Evolutionary conservation across 148 eudicot genomes (phyloP).

Genomic region (Vaccinium myrtillus): DNA sequence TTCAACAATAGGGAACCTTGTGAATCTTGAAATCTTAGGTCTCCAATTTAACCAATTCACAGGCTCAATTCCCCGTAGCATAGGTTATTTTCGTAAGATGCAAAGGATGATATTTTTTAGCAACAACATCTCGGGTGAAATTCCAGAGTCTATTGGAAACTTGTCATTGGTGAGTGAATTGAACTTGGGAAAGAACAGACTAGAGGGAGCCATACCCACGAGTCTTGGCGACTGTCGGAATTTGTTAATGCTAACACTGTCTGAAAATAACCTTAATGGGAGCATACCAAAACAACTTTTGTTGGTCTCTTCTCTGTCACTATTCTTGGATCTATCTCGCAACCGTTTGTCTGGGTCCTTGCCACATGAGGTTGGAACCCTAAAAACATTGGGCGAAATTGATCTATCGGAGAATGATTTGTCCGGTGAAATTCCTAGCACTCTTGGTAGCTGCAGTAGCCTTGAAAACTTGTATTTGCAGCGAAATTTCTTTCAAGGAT

Average conservation of each 20-base stretch:
- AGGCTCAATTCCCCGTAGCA: too few relatives aligned
- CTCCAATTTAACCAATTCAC: too few relatives aligned
- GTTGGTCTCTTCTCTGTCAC: background rate
- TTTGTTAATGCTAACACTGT: background rate
- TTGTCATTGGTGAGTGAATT: constrained; percentile 8
- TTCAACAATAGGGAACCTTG: too few relatives aligned
- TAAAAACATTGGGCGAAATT: background rate
- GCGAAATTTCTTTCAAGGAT: constrained; percentile 7
- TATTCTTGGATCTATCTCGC: background rate
- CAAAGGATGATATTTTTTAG: too few relatives aligned
- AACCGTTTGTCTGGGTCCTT: constrained; percentile 16
- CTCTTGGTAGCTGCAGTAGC: background rate
- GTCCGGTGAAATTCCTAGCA: constrained; percentile 10
- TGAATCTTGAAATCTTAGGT: too few relatives aligned
- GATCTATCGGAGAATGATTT: background rate
- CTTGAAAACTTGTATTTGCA: constrained; percentile 8
- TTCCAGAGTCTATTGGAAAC: constrained; percentile 19
- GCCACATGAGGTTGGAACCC: background rate
- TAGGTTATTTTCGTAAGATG: too few relatives aligned
- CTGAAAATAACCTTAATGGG: constrained; percentile 13
- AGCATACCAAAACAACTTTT: constrained; percentile 16
- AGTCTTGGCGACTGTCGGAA: background rate
- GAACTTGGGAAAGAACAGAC: background rate
- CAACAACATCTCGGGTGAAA: background rate
- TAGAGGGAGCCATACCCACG: constrained; percentile 7